phyloP scores from a whole-genome alignment of 768 basidiomycete genomes.

The Trametes villosa region DNA sequence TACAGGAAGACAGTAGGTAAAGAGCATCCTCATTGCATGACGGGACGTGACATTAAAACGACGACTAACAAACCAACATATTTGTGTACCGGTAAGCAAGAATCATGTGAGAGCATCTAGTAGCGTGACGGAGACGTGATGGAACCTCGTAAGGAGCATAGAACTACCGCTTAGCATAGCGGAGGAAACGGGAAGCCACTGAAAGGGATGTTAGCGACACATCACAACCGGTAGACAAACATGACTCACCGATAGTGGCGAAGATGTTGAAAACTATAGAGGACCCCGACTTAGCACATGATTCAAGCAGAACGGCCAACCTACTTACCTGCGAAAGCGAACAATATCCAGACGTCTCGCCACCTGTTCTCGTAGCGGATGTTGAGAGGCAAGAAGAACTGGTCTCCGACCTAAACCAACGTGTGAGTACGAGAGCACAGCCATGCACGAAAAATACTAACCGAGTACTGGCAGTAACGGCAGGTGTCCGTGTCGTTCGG shows the following conservation, averaged over 20 bases:
- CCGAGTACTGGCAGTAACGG: conserved; percentile 71
- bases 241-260: conserved; percentile 52
- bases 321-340: conserved; percentile 60
- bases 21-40: too few relatives aligned
- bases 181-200: conserved; percentile 73
- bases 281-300: background rate
- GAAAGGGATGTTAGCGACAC: conserved; percentile 4
- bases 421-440: background rate
- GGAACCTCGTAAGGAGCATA: background rate
- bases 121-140: background rate
- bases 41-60: too few relatives aligned
- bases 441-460: conserved; percentile 28
- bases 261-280: conserved; percentile 68
- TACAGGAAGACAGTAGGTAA: too few relatives aligned
- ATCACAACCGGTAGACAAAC: too few relatives aligned
- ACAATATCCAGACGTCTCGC: conserved; percentile 70
- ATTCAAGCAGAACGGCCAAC: background rate
- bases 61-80: too few relatives aligned
- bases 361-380: conserved; percentile 65
- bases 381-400: conserved; percentile 72
- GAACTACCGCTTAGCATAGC: conserved; percentile 66
- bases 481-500: conserved; percentile 61
- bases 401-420: conserved; percentile 54
- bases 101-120: too few relatives aligned
- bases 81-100: too few relatives aligned